Evolutionary conservation across 257 asterid species (phyloP).

Genomic region (Cynanchum wilfordii): DNA sequence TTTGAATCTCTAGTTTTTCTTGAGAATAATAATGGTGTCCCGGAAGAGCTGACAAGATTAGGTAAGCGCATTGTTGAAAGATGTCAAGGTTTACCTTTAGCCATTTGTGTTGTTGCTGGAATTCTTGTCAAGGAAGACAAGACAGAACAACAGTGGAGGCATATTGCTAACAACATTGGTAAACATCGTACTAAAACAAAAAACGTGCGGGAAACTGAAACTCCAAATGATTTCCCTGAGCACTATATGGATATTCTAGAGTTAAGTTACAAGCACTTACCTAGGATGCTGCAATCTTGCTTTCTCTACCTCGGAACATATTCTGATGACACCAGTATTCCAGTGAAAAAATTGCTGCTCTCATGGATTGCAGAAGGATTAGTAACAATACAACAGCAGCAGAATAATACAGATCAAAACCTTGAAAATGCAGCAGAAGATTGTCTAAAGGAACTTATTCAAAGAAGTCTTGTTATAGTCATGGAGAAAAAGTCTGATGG

Average conservation of each 20-base stretch:
- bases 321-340: background rate
- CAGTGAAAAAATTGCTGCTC: background rate
- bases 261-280: constrained; percentile 9
- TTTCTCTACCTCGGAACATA: constrained; percentile 4
- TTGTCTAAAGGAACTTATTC: constrained; percentile 4
- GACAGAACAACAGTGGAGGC: background rate
- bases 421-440: constrained; percentile 7
- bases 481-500: background rate
- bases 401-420: background rate
- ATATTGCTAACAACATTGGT: background rate
- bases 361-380: constrained; percentile 15
- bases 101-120: background rate
- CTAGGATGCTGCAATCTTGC: constrained; percentile 5
- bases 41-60: background rate
- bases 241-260: background rate
- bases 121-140: constrained; percentile 4
- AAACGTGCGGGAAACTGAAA: background rate
- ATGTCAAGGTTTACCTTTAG: background rate
- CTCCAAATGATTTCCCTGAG: background rate
- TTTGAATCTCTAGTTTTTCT: background rate
- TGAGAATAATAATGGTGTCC: background rate
- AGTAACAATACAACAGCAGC: background rate
- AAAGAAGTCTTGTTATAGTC: background rate
- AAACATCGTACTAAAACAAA: background rate
- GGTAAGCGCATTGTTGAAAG: background rate